These are phyloP conservation scores for Esteya vermicola DNA, from an alignment of 2,329 filamentous ascomycete genomes.

Conservation along the genomic window DNA sequence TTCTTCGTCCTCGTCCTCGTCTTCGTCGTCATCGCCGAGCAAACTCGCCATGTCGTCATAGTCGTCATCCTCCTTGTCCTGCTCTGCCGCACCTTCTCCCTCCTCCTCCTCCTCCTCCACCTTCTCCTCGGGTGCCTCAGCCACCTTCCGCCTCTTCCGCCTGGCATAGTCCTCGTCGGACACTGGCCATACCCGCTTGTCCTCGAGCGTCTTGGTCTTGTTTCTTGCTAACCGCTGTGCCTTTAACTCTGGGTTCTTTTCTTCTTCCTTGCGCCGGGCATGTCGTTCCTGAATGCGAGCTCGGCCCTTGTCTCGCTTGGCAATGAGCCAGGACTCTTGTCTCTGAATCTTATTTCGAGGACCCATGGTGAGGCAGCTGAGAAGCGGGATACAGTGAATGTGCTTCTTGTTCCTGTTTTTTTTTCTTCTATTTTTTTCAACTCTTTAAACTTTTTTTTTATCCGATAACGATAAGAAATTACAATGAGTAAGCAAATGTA, in stretches of 20 bases:
- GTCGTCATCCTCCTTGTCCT: constrained; percentile 32
- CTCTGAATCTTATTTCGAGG: constrained; percentile 64
- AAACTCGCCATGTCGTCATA: constrained; percentile 18
- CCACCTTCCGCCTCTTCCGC: constrained; percentile 39
- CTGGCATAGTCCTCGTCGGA: constrained; percentile 45
- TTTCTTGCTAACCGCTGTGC: constrained; percentile 63
- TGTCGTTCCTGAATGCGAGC: constrained; percentile 64
- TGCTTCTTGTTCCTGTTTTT: background rate
- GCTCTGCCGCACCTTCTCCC: constrained; percentile 25
- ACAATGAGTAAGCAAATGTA: background rate
- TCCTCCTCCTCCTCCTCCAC: constrained; percentile 28
- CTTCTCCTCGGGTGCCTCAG: constrained; percentile 27
- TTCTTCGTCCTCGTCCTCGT: constrained; percentile 24
- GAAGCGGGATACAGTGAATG: background rate
- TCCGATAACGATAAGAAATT: background rate
- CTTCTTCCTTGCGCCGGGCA: constrained; percentile 70
- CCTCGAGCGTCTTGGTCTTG: constrained; percentile 67
- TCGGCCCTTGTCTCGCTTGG: constrained; percentile 37
- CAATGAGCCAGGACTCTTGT: constrained; percentile 61
- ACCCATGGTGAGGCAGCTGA: constrained; percentile 5
- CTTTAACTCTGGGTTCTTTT: constrained; percentile 63
- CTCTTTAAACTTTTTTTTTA: constrained; percentile 1
- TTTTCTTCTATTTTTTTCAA: background rate
- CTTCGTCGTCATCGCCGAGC: constrained; percentile 14
- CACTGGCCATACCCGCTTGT: constrained; percentile 83